Base-by-base conservation (phyloP, 2,329 filamentous ascomycete genomes). In the Didymella glomerata region DNA sequence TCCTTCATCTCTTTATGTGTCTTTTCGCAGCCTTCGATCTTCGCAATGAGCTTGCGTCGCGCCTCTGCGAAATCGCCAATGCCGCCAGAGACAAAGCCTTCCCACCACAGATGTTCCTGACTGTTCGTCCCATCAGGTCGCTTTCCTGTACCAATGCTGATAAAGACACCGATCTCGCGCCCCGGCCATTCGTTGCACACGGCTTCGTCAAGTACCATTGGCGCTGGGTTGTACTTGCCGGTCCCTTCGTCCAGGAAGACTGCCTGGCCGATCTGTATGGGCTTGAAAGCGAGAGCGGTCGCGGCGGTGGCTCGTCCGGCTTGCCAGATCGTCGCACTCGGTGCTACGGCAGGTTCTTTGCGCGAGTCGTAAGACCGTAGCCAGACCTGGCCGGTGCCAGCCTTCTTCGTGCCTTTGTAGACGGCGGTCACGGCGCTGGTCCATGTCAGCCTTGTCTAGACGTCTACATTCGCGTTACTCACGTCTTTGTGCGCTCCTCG, bases 241-340 rank as follows among this genome's bases (percentile, higher is more conserved):
- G 86, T 84, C 1, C 95, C 95, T 74, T 98, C 94, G 68, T 99
- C 95, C 60, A 97, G 90, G 72, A 99, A 99, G 10, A 93, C 84
- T 0, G 93, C 94, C 76, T 98, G 94, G 3, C 95, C 95, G 38
- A 99, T 91, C 65, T 91, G 90, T 48, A 99, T 93, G 0, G 94
- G 93, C 76, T 99, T 99, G 80, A 99, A 99, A 1, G 95, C 95
- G 42, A 97, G 83, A 0, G 91, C 92, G 1, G 94, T 95, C 0
- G 95, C 92, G 52, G 86, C 92, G 1, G 95, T 99, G n/a, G 95
- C 95, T 60, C 95, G 88, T 11, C 95, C 95, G 4, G 95, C 95
- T 79, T 99, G 90, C 95, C 95, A 99, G 57, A 99, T 95, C 45
- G 90, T 96, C 78, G 93, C 97, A 72, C 97, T 91, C 62, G 92